phyloP scores from a whole-genome alignment of 306 rosid species.

The Vachellia collinsii region DNA sequence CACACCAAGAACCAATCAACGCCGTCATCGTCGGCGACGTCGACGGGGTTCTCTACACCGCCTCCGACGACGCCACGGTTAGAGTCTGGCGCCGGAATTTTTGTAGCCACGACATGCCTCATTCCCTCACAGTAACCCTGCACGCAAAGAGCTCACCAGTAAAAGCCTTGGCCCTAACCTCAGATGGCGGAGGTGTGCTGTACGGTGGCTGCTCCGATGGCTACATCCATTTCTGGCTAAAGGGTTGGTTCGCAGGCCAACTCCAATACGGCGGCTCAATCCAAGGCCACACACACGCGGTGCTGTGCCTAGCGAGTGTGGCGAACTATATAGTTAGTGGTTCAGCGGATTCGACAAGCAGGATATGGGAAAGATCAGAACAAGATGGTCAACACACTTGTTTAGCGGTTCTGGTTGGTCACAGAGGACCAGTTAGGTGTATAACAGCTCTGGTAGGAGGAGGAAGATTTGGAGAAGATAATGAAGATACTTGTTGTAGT shows the following conservation, averaged over 20 bases:
- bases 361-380: constrained; percentile 74
- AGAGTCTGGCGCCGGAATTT: constrained; percentile 82
- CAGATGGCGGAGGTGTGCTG: constrained; percentile 52
- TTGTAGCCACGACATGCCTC: constrained; percentile 67
- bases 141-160: constrained; percentile 83
- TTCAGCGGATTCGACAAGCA: constrained; percentile 80
- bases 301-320: constrained; percentile 71
- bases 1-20: constrained; percentile 71
- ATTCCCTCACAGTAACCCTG: constrained; percentile 74
- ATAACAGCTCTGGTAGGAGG: constrained; percentile 48
- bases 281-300: constrained; percentile 93
- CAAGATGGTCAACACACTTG: constrained; percentile 69
- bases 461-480: constrained; percentile 48
- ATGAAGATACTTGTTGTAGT: constrained; percentile 52
- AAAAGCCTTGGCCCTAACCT: constrained; percentile 58
- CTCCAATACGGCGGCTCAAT: constrained; percentile 84
- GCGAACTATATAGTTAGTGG: constrained; percentile 73
- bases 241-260: constrained; percentile 83
- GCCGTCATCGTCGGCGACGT: constrained; percentile 53
- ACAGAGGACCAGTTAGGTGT: constrained; percentile 83
- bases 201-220: constrained; percentile 95
- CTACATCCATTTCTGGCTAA: constrained; percentile 85
- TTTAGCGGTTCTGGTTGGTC: constrained; percentile 85
- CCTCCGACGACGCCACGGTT: constrained; percentile 83
- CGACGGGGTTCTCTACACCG: constrained; percentile 83